Percentiles rank a stretch among this genome's conserved stretches.
Conservation (phyloP, 2,329 filamentous ascomycete genomes). For the Colletotrichum sp. region DNA sequence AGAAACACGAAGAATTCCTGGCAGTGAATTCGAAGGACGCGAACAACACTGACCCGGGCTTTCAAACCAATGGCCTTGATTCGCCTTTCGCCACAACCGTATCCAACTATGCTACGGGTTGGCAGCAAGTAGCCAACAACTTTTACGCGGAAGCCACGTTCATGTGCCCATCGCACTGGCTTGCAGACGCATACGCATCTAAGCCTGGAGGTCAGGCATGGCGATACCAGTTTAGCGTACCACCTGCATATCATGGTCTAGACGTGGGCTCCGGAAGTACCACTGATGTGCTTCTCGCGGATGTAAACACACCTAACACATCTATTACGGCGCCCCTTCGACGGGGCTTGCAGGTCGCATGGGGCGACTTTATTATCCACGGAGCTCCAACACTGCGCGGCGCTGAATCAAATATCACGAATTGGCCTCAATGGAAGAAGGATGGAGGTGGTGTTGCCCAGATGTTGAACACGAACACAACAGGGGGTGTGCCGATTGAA, state of each 20-base stretch:
- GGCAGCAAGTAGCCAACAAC: constrained; percentile 12
- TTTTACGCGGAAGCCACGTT: constrained; percentile 11
- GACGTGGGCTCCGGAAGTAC: background rate
- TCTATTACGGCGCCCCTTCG: background rate
- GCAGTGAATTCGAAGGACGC: background rate
- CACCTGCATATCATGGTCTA: background rate
- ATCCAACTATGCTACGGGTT: constrained; percentile 10
- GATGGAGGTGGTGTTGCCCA: background rate
- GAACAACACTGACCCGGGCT: constrained; percentile 10
- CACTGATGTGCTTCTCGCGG: constrained; percentile 1
- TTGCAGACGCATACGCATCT: constrained; percentile 4
- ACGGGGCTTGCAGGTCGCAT: background rate
- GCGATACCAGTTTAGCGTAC: constrained; percentile 9
- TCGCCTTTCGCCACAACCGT: background rate
- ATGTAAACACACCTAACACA: background rate
- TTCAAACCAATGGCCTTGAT: background rate
- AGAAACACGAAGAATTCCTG: background rate
- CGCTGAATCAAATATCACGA: background rate
- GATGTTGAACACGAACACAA: constrained; percentile 6
- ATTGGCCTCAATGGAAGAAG: background rate
- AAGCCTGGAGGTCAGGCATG: background rate
- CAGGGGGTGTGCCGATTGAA: background rate
- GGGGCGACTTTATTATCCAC: background rate
- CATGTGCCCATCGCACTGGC: constrained; percentile 2
- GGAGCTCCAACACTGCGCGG: background rate